These are phyloP conservation scores for Phaeolepiota aurea DNA, from an alignment of 768 basidiomycete genomes.

Conservation along the genomic window DNA sequence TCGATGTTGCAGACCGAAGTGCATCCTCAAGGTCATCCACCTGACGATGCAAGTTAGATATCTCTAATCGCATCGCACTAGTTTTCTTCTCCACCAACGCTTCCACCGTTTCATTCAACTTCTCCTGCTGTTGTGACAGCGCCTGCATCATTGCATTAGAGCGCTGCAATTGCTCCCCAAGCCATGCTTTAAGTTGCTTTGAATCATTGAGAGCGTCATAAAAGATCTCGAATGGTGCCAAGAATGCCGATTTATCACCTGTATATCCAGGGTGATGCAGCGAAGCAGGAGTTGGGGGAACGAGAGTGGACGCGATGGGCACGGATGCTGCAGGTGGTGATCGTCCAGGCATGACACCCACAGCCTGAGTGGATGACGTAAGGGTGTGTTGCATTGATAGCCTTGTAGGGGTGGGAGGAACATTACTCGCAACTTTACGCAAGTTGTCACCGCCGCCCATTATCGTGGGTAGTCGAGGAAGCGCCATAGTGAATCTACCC, in stretches of 20 bases:
- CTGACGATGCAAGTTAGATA: constrained; percentile 47
- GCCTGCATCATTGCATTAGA: constrained; percentile 46
- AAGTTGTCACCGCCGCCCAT: constrained; percentile 32
- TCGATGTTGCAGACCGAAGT: constrained; percentile 19
- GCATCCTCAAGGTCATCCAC: constrained; percentile 65
- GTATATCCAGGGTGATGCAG: constrained; percentile 53
- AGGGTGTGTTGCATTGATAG: constrained; percentile 38
- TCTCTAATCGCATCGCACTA: constrained; percentile 51
- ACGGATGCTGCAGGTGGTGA: constrained; percentile 55
- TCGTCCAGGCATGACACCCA: constrained; percentile 23
- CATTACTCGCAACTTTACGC: constrained; percentile 46
- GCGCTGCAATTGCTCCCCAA: constrained; percentile 63
- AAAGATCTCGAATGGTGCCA: constrained; percentile 77
- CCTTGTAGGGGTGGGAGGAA: constrained; percentile 68
- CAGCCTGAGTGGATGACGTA: constrained; percentile 13
- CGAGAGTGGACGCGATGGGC: constrained; percentile 57
- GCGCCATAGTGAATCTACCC: constrained; percentile 49
- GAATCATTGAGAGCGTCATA: constrained; percentile 81
- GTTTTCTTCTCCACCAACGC: constrained; percentile 54
- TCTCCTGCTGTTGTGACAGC: constrained; percentile 54
- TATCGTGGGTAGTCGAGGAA: constrained; percentile 55
- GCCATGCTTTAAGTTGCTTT: constrained; percentile 69
- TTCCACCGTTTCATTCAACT: constrained; percentile 51
- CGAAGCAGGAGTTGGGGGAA: constrained; percentile 63
- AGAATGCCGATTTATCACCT: constrained; percentile 66